These are phyloP conservation scores for Cercospora nicotianae DNA, from an alignment of 2,329 filamentous ascomycete genomes.

Conservation along the genomic window DNA sequence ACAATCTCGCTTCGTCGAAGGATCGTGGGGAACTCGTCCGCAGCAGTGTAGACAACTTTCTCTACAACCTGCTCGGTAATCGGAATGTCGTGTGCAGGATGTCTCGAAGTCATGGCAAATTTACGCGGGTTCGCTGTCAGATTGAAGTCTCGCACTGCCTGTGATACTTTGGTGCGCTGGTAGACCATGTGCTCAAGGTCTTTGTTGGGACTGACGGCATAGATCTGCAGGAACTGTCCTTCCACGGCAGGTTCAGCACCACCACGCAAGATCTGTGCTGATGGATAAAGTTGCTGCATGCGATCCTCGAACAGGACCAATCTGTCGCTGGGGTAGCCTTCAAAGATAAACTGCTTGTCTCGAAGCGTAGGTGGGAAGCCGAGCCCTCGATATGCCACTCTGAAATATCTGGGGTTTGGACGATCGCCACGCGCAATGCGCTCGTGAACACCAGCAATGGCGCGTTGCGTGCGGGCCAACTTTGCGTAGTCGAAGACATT, in stretches of 20 bases:
- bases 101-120: slow-evolving; percentile 75
- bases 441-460: slow-evolving; percentile 91
- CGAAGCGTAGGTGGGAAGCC: slow-evolving; percentile 79
- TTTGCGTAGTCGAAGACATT: slow-evolving; percentile 91
- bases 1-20: slow-evolving; percentile 84
- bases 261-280: slow-evolving; percentile 74
- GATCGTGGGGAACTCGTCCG: slow-evolving; percentile 87
- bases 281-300: slow-evolving; percentile 86
- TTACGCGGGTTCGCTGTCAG: slow-evolving; percentile 73
- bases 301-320: slow-evolving; percentile 82
- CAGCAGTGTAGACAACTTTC: slow-evolving; percentile 80
- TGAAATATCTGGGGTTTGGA: slow-evolving; percentile 81
- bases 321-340: slow-evolving; percentile 74
- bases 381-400: slow-evolving; percentile 83
- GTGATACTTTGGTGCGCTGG: slow-evolving; percentile 80
- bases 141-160: slow-evolving; percentile 81
- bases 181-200: slow-evolving; percentile 81
- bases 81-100: slow-evolving; percentile 62
- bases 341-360: slow-evolving; percentile 91
- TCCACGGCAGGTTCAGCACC: slow-evolving; percentile 74
- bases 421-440: slow-evolving; percentile 79
- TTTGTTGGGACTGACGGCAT: slow-evolving; percentile 75
- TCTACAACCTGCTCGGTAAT: slow-evolving; percentile 74
- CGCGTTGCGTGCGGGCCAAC: slow-evolving; percentile 81
- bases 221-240: slow-evolving; percentile 86